Base-by-base conservation (phyloP, 169 alveolate genomes). In the Eimeria necatrix region DNA sequence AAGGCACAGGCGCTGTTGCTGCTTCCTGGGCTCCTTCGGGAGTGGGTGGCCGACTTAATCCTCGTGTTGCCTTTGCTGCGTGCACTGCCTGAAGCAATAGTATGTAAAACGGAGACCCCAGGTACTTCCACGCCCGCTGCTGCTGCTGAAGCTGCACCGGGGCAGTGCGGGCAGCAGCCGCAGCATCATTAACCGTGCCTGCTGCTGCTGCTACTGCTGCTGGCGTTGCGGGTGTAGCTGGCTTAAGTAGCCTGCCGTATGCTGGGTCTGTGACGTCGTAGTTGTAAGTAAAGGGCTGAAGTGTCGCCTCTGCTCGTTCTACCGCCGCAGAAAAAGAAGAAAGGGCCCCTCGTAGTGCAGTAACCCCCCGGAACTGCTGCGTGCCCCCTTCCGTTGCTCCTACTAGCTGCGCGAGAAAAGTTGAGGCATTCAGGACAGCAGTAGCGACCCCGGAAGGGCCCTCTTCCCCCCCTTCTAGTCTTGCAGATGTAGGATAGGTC, bases 81-180 rank as follows among this genome's bases (percentile, higher is more conserved):
- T 49, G 64, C 64, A 76, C 8, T 18, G 87, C 87, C 26, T 76
- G 87, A 18, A 76, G 87, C 68, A 76, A 68, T 68, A 76, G 41
- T 60, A 76, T 60, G 61, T 76, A 76, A 26, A 76, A 76, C 41
- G 87, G 87, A 16, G 87, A 76, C 46, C 78, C 78, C 78, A 68
- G 32, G 9, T 16, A 18, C 46, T n/a, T 24, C 46, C 32, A 68
- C n/a, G 78, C 32, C 46, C 46, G 78, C 78, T 68, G 87, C 32
- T 76, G 68, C 64, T 49, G 87, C 59, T 49, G 61, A 18, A 5
- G 64, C 64, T n/a, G 22, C 20, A 41, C 4, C 9, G 78, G 12
- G 16, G 87, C 64, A 9, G 49, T 41, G 6, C 61, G 61, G 16
- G 64, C 61, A 12, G 87, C 87, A 9, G 68, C 87, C 4, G 64